Conservation (phyloP, 1,139 yeast genomes). For the Candida dubliniensis region DNA sequence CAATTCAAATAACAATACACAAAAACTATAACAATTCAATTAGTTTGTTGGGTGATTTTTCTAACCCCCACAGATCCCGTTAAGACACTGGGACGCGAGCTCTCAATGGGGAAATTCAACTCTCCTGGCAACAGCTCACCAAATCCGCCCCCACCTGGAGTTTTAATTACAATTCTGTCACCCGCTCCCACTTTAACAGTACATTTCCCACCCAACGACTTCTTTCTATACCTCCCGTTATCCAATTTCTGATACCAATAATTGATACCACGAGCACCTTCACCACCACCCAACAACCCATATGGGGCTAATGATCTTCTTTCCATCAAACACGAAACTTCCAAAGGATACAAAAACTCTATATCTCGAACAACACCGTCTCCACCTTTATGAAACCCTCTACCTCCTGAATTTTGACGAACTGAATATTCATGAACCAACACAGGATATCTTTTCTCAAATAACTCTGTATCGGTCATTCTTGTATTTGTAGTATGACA, state of each 20-base stretch:
- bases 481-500: slow-evolving; percentile 51
- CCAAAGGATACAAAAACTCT: slow-evolving; percentile 41
- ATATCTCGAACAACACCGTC: slow-evolving; percentile 48
- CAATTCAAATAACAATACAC: too few relatives aligned
- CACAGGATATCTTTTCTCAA: slow-evolving; percentile 50
- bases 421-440: slow-evolving; percentile 42
- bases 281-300: slow-evolving; percentile 45
- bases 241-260: slow-evolving; percentile 34
- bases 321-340: slow-evolving; percentile 48
- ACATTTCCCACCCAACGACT: slow-evolving; percentile 44
- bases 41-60: slow-evolving; percentile 33
- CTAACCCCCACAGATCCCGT: slow-evolving; percentile 43
- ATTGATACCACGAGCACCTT: slow-evolving; percentile 42
- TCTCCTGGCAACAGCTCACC: slow-evolving; percentile 21
- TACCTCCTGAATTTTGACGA: slow-evolving; percentile 43
- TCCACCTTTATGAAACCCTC: slow-evolving; percentile 44
- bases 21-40: slow-evolving; percentile 16
- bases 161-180: slow-evolving; percentile 41
- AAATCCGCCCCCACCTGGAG: slow-evolving; percentile 55
- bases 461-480: slow-evolving; percentile 48
- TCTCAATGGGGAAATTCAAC: slow-evolving; percentile 26
- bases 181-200: slow-evolving; percentile 41
- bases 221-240: slow-evolving; percentile 23
- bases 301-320: slow-evolving; percentile 47
- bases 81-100: slow-evolving; percentile 24